These are phyloP conservation scores for Hypomyces perniciosus DNA, from an alignment of 2,329 filamentous ascomycete genomes.

Conservation along the genomic window DNA sequence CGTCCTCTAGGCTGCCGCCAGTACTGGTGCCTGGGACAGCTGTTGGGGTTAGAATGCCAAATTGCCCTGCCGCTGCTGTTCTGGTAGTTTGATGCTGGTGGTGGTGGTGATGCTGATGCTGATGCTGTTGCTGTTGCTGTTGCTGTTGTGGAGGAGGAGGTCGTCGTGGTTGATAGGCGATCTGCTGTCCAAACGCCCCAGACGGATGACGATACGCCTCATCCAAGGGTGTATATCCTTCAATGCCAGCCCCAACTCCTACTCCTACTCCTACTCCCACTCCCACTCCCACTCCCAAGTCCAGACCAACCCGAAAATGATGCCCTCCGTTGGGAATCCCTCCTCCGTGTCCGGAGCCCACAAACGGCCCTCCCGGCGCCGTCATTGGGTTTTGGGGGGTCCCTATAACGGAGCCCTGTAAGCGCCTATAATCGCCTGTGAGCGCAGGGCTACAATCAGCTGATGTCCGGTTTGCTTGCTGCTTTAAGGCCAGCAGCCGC, in stretches of 20 bases:
- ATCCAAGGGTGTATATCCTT: constrained; percentile 17
- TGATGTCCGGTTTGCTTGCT: background rate
- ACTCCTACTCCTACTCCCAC: background rate
- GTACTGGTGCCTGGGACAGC: background rate
- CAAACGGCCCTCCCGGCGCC: constrained; percentile 13
- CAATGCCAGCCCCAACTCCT: constrained; percentile 1
- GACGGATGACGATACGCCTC: constrained; percentile 15
- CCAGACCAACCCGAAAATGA: constrained; percentile 5
- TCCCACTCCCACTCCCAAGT: constrained; percentile 1
- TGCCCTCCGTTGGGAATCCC: constrained; percentile 8
- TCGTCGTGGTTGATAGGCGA: background rate
- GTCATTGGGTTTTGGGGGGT: background rate
- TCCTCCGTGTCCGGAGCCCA: constrained; percentile 8
- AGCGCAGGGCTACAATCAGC: too few species aligned
- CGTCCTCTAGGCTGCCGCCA: background rate
- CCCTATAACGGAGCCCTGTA: background rate
- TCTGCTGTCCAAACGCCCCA: background rate
- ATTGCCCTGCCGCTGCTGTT: constrained; percentile 30
- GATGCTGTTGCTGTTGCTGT: background rate
- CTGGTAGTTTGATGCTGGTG: background rate
- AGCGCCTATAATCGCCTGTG: too few species aligned
- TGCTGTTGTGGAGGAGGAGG: background rate
- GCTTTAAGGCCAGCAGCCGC: background rate
- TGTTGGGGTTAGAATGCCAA: constrained; percentile 37
- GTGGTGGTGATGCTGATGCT: background rate